A percentile compares a stretch with the other conserved stretches of the same genome.
Conservation (phyloP, 768 basidiomycete species). For the Phaffia australis region DNA sequence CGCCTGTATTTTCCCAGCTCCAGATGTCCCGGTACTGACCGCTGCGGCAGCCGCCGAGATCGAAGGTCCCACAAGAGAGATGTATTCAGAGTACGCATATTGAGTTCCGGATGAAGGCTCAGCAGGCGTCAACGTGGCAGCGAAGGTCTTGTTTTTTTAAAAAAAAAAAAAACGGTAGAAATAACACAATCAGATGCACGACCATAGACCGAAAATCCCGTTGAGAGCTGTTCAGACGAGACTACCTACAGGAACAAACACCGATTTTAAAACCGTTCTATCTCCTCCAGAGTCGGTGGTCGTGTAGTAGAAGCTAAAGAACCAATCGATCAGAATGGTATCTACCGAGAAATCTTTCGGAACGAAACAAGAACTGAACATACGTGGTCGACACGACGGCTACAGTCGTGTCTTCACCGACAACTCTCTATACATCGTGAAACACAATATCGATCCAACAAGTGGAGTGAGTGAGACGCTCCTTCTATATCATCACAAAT, state of each 20-base stretch:
- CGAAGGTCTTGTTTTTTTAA: slow-evolving; percentile 10
- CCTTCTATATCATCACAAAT: background rate
- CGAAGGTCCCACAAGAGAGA: background rate
- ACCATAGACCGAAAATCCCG: background rate
- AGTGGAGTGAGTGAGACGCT: background rate
- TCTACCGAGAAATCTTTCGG: background rate
- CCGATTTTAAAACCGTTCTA: slow-evolving; percentile 7
- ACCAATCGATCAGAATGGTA: background rate
- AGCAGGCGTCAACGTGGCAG: slow-evolving; percentile 3
- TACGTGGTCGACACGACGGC: background rate
- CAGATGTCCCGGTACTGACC: no score
- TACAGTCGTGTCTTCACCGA: background rate
- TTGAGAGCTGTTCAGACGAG: background rate
- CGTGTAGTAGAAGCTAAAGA: background rate
- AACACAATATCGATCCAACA: no score
- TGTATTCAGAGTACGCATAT: background rate
- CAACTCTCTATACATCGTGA: background rate
- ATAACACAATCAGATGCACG: background rate
- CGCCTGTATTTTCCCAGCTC: no score
- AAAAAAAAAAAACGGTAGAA: background rate
- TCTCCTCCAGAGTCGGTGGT: slow-evolving; percentile 21
- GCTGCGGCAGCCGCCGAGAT: no score
- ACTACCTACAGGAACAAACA: slow-evolving; percentile 18
- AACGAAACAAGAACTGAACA: background rate
- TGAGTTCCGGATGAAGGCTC: slow-evolving; percentile 6